Percentiles rank a stretch among this genome's conserved stretches.
Conservation (phyloP, 1,284 basidiomycete species). For the Stygiomarasmius scandens region DNA sequence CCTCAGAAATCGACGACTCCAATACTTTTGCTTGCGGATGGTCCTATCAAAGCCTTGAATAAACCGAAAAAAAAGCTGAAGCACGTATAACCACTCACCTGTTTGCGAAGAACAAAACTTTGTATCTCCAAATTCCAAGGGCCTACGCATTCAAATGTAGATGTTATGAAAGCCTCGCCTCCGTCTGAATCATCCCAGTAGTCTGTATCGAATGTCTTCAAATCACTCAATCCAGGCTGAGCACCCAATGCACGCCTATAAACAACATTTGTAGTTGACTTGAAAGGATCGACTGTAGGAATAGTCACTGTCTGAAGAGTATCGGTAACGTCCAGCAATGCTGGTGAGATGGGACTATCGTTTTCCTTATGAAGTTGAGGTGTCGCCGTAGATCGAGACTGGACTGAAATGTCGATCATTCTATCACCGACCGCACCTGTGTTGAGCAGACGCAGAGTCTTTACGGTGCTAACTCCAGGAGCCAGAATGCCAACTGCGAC, state of each 20-base stretch:
- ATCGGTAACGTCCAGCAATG: conserved; percentile 54
- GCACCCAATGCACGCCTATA: conserved; percentile 44
- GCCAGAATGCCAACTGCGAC: conserved; percentile 63
- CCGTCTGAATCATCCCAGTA: conserved; percentile 55
- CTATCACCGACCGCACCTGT: conserved; percentile 66
- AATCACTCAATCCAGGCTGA: conserved; percentile 51
- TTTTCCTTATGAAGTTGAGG: conserved; percentile 19
- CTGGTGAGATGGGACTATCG: conserved; percentile 12
- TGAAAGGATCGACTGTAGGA: conserved; percentile 58
- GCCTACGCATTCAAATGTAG: conserved; percentile 53
- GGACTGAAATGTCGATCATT: conserved; percentile 75
- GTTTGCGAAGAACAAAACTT: conserved; percentile 45
- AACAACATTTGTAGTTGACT: conserved; percentile 47
- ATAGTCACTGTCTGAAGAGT: conserved; percentile 64
- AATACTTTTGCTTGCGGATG: conserved; percentile 47
- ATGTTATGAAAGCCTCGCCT: conserved; percentile 58
- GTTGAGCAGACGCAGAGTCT: conserved; percentile 62
- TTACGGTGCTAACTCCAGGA: conserved; percentile 56
- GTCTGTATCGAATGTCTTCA: conserved; percentile 51
- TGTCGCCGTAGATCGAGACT: conserved; percentile 46
- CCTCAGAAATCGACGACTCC: conserved; percentile 39
- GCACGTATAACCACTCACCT: conserved; percentile 39
- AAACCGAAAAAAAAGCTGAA: not conserved
- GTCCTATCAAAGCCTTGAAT: conserved; percentile 38
- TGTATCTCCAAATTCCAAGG: conserved; percentile 60